Conservation (phyloP, 768 basidiomycete species). For the Lactifluus echinatus region DNA sequence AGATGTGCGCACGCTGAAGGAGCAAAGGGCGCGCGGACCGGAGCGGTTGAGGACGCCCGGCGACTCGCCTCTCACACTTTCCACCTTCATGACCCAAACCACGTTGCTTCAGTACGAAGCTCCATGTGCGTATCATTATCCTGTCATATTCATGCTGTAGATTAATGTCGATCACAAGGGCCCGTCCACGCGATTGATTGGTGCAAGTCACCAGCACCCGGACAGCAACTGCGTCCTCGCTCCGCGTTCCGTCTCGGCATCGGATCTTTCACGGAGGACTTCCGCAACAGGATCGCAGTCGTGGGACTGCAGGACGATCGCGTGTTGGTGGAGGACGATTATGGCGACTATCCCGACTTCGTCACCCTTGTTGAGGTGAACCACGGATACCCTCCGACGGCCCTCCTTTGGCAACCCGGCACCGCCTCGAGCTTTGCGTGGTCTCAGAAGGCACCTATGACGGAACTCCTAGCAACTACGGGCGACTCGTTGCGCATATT, state of each 20-base stretch:
- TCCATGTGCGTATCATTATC: constrained; percentile 50
- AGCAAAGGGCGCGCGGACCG: neutral
- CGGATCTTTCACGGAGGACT: constrained; percentile 80
- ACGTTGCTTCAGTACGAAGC: constrained; percentile 77
- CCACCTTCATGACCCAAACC: constrained; percentile 50
- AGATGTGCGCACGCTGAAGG: too few relatives aligned
- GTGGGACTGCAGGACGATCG: constrained; percentile 77
- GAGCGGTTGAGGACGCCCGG: neutral
- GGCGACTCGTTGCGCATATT: constrained; percentile 90
- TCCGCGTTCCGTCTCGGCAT: constrained; percentile 80
- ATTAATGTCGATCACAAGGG: constrained; percentile 40
- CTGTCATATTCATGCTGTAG: neutral
- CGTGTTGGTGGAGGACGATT: constrained; percentile 80
- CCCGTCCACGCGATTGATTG: constrained; percentile 81
- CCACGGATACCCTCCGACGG: constrained; percentile 90
- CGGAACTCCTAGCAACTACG: constrained; percentile 88
- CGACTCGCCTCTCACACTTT: constrained; percentile 1
- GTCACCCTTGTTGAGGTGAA: constrained; percentile 73
- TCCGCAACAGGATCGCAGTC: constrained; percentile 72
- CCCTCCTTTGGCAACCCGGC: constrained; percentile 87
- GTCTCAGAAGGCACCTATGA: constrained; percentile 54
- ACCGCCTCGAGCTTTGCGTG: constrained; percentile 54
- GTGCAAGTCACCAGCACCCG: constrained; percentile 74
- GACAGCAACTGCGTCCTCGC: constrained; percentile 62
- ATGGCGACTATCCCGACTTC: constrained; percentile 78